phyloP scores from a whole-genome alignment of 371 early-diverging fungal species.

The Syncephalastrum contaminatum region DNA sequence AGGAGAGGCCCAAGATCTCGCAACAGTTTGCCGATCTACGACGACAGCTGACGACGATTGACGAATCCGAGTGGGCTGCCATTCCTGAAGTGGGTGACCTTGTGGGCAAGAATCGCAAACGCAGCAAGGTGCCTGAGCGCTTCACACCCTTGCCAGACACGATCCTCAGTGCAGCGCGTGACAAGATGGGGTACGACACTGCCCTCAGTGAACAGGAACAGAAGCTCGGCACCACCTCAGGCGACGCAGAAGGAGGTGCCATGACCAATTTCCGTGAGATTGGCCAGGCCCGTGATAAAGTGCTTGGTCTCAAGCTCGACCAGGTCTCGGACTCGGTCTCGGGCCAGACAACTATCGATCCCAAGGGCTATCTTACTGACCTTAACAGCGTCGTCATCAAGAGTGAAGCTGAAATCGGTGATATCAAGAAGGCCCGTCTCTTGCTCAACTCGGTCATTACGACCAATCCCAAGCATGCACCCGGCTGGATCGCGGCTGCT shows the following conservation, averaged over 20 bases:
- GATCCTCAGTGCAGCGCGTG: conserved; percentile 66
- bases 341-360: conserved; percentile 86
- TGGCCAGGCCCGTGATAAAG: conserved; percentile 91
- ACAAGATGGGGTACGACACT: conserved; percentile 53
- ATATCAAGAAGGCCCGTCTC: conserved; percentile 89
- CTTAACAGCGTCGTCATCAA: conserved; percentile 82
- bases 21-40: conserved; percentile 93
- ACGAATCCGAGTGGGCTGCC: conserved; percentile 87
- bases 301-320: conserved; percentile 86
- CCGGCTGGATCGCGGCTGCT: conserved; percentile 98
- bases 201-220: conserved; percentile 59
- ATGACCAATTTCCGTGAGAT: conserved; percentile 90
- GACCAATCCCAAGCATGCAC: conserved; percentile 93
- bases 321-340: conserved; percentile 75
- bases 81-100: conserved; percentile 94
- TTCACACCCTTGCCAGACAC: conserved; percentile 88
- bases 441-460: conserved; percentile 86
- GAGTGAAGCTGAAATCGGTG: conserved; percentile 90
- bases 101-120: conserved; percentile 76
- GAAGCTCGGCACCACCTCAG: conserved; percentile 47
- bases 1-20: conserved; percentile 72
- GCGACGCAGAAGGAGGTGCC: conserved; percentile 55
- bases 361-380: conserved; percentile 93
- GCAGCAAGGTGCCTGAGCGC: conserved; percentile 64
- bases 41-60: conserved; percentile 73